Percentiles rank a stretch among this genome's conserved stretches.
Evolutionary conservation across 768 basidiomycete species (phyloP).

Genomic region (Cantharellus cinnabarinus): DNA sequence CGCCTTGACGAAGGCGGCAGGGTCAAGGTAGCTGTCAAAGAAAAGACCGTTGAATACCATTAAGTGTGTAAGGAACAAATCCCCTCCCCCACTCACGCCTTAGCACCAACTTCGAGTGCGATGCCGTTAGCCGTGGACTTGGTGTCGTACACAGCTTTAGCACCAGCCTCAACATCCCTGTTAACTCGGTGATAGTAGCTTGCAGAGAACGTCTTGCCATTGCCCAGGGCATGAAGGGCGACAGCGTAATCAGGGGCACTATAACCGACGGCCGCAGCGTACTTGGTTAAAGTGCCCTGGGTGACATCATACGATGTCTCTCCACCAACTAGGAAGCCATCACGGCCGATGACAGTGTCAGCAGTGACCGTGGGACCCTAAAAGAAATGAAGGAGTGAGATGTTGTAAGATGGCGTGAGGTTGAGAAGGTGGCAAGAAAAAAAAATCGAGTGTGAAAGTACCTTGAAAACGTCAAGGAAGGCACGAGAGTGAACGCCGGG

Average conservation of each 20-base stretch:
- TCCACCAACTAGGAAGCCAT: constrained; percentile 91
- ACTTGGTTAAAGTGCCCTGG: constrained; percentile 78
- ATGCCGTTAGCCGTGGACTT: constrained; percentile 76
- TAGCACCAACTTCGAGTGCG: constrained; percentile 84
- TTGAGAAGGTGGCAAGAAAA: background rate
- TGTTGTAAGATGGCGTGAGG: background rate
- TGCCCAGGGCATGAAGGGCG: constrained; percentile 85
- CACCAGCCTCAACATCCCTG: constrained; percentile 80
- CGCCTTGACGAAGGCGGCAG: constrained; percentile 84
- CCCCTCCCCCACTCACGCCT: constrained; percentile 41
- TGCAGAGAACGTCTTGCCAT: constrained; percentile 81
- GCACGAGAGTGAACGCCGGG: constrained; percentile 85
- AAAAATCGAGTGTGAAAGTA: constrained; percentile 16
- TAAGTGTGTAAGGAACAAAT: background rate
- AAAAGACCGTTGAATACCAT: constrained; percentile 1
- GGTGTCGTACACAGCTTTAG: constrained; percentile 90
- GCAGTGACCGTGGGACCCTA: constrained; percentile 95
- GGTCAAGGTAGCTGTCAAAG: constrained; percentile 48
- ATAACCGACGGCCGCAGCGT: constrained; percentile 83
- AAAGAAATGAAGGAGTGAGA: background rate
- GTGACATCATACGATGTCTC: constrained; percentile 96
- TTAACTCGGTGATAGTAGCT: constrained; percentile 97
- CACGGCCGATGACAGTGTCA: constrained; percentile 85
- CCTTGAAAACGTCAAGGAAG: constrained; percentile 85
- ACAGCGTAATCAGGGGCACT: constrained; percentile 92